Percentiles rank a stretch among this genome's conserved stretches.
phyloP scores from a whole-genome alignment of 306 rosid species.

The Aeschynomene evenia region DNA sequence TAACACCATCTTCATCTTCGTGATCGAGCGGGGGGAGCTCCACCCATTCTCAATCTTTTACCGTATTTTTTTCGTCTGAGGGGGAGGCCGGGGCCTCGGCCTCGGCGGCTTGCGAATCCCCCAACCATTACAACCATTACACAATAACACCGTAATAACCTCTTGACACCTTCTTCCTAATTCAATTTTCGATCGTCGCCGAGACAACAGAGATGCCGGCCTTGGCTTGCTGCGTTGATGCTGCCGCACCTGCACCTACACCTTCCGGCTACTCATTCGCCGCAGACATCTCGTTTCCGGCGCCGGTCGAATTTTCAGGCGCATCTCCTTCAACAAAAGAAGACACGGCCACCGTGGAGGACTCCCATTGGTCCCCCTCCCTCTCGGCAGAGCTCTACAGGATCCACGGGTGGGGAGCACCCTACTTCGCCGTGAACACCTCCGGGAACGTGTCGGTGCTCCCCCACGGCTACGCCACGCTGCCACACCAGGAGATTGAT shows the following conservation, averaged over 20 bases:
- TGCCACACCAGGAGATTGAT: slow-evolving; percentile 87
- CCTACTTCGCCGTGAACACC: slow-evolving; percentile 64
- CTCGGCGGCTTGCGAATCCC: slow-evolving; percentile 99
- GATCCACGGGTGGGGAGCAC: slow-evolving; percentile 76
- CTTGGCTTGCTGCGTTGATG: slow-evolving; percentile 81
- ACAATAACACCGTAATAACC: slow-evolving; percentile 32
- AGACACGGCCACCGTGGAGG: neutral
- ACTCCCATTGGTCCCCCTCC: slow-evolving; percentile 64
- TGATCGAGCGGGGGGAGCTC: slow-evolving; percentile 29
- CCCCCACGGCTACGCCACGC: slow-evolving; percentile 58
- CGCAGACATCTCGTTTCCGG: slow-evolving; percentile 61
- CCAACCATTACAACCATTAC: slow-evolving; percentile 61
- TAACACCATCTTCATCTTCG: neutral
- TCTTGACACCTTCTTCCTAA: neutral
- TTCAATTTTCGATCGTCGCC: slow-evolving; percentile 44
- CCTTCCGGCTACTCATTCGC: slow-evolving; percentile 72
- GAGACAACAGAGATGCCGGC: slow-evolving; percentile 78
- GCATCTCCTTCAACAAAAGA: slow-evolving; percentile 33
- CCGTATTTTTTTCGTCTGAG: slow-evolving; percentile 78
- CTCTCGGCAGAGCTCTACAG: slow-evolving; percentile 60
- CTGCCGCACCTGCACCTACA: slow-evolving; percentile 53
- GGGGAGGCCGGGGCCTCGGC: slow-evolving; percentile 99
- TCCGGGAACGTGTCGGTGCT: slow-evolving; percentile 73
- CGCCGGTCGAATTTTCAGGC: slow-evolving; percentile 57
- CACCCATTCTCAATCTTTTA: slow-evolving; percentile 47